Conservation (phyloP, 75 land plant species). For the Larix kaempferi region DNA sequence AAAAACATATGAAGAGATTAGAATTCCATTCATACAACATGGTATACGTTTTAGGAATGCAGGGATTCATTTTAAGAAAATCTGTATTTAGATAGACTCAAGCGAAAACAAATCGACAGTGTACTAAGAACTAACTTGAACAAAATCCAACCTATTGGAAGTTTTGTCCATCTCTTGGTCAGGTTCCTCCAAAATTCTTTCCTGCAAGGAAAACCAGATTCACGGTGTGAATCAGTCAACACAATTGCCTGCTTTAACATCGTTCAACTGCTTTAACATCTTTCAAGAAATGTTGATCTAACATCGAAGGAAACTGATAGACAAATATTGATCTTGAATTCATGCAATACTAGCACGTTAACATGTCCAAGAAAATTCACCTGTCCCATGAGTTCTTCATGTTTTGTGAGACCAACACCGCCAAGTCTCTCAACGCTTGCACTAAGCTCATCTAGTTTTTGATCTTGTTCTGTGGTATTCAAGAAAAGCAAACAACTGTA, state of each 20-base stretch:
- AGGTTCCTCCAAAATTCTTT: conserved; percentile 70
- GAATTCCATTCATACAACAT: not conserved
- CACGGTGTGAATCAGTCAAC: not conserved
- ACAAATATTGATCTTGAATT: not conserved
- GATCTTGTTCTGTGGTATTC: conserved; percentile 78
- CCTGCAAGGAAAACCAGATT: conserved; percentile 35
- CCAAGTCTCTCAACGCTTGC: conserved; percentile 91
- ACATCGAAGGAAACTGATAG: not conserved
- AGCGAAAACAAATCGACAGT: not conserved
- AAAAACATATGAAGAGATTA: not conserved
- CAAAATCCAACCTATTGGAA: conserved; percentile 84
- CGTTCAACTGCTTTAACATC: too few relatives aligned
- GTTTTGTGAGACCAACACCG: conserved; percentile 88
- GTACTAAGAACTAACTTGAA: conserved; percentile 57
- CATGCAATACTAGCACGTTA: not conserved
- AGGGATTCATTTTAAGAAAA: not conserved
- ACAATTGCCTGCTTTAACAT: not conserved
- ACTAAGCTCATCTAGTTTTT: conserved; percentile 91
- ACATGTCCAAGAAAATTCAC: conserved; percentile 19
- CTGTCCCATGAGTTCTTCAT: conserved; percentile 86
- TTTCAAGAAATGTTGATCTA: not conserved
- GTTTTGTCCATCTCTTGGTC: conserved; percentile 89
- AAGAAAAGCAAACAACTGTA: not conserved
- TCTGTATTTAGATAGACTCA: not conserved
- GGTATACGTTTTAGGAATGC: not conserved